phyloP scores from a whole-genome alignment of 768 basidiomycete genomes.

The Russula sp. region DNA sequence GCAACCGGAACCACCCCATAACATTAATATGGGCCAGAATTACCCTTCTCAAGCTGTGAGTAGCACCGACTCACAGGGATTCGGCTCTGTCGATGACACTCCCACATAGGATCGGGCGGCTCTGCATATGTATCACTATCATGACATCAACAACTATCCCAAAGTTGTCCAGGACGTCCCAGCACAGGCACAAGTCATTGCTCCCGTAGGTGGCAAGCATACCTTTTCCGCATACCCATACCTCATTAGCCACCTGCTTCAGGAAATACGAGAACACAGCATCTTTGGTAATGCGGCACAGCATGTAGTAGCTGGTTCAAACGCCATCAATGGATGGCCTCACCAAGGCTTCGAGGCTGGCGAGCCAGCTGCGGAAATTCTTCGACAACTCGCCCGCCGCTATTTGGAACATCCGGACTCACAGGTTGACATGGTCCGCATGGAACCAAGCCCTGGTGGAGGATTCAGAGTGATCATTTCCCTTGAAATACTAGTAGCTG shows the following conservation, averaged over 20 bases:
- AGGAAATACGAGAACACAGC: background rate
- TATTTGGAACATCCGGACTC: background rate
- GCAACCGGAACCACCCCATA: too few relatives aligned
- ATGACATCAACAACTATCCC: background rate
- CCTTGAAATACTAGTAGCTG: background rate
- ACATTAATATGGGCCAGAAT: too few relatives aligned
- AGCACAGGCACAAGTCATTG: background rate
- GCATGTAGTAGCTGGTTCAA: too few relatives aligned
- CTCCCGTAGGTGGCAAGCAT: background rate
- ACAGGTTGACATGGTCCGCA: background rate
- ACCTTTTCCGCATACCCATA: background rate
- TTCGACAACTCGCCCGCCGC: background rate
- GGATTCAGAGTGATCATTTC: background rate
- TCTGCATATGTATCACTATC: background rate
- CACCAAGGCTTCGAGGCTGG: background rate
- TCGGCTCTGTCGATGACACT: too few relatives aligned
- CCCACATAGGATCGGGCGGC: too few relatives aligned
- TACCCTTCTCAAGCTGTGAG: too few relatives aligned
- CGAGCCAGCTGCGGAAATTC: background rate
- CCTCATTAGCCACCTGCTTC: background rate
- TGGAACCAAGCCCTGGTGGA: background rate
- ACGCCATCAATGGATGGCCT: background rate
- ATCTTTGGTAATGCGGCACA: background rate
- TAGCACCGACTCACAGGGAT: too few relatives aligned
- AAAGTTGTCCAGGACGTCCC: background rate